These are phyloP conservation scores for Daldinia sp. DNA, from an alignment of 2,329 filamentous ascomycete genomes.

Conservation along the genomic window DNA sequence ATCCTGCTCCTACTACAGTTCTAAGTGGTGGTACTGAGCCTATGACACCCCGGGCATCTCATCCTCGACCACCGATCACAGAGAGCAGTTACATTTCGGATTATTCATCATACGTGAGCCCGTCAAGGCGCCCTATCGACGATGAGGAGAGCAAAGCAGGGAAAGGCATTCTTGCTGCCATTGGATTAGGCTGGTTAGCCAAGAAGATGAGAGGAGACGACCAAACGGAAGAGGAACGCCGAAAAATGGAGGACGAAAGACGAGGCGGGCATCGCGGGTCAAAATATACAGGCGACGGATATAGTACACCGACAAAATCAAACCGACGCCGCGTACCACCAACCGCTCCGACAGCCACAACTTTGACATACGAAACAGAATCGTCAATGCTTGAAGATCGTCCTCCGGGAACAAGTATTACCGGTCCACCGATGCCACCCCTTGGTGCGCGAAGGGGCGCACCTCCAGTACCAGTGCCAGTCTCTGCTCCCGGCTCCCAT, in stretches of 20 bases:
- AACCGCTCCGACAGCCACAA: constrained; percentile 48
- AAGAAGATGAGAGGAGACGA: constrained; percentile 72
- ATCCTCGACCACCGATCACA: constrained; percentile 56
- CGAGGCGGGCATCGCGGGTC: constrained; percentile 72
- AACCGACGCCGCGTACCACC: constrained; percentile 49
- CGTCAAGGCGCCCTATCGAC: constrained; percentile 67
- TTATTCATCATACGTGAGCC: constrained; percentile 72
- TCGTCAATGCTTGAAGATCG: constrained; percentile 58
- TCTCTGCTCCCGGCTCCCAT: constrained; percentile 32
- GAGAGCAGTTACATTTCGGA: constrained; percentile 66
- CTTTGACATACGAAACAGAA: constrained; percentile 50
- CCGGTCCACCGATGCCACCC: constrained; percentile 56
- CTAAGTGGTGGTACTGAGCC: constrained; percentile 62
- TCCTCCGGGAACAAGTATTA: constrained; percentile 50
- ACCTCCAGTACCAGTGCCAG: constrained; percentile 31
- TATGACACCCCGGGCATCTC: constrained; percentile 62
- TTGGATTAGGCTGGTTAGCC: constrained; percentile 77
- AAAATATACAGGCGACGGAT: constrained; percentile 77
- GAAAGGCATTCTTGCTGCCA: constrained; percentile 69
- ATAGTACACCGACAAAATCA: constrained; percentile 60
- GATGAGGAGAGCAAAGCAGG: constrained; percentile 61
- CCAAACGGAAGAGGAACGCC: constrained; percentile 62
- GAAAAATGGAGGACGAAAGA: constrained; percentile 61
- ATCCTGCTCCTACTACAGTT: constrained; percentile 59
- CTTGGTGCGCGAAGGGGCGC: constrained; percentile 47